phyloP scores from a whole-genome alignment of 2,329 filamentous ascomycete genomes.

The Rosellinia necatrix region DNA sequence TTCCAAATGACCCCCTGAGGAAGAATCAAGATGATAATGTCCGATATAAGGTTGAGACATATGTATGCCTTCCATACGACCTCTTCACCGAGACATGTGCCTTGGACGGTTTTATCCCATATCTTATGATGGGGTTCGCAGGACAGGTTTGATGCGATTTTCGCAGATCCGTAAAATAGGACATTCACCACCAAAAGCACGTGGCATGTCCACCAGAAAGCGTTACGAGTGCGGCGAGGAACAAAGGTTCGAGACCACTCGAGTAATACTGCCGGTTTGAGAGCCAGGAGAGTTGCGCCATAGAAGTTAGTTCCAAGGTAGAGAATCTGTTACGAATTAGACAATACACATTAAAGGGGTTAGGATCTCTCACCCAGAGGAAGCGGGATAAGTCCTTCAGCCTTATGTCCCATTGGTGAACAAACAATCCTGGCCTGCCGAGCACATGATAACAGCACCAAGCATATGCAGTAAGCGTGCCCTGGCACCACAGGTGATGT shows the following conservation, averaged over 20 bases:
- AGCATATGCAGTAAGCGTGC: constrained; percentile 6
- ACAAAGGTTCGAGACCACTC: constrained; percentile 47
- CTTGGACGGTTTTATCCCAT: constrained; percentile 35
- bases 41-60: constrained; percentile 34
- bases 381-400: constrained; percentile 1
- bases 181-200: background rate
- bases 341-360: too few relatives aligned
- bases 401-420: constrained; percentile 4
- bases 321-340: constrained; percentile 2
- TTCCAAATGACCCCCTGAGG: constrained; percentile 41
- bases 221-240: constrained; percentile 33
- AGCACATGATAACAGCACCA: background rate
- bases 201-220: constrained; percentile 34
- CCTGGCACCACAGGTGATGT: background rate
- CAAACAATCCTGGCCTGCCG: background rate
- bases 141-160: constrained; percentile 20
- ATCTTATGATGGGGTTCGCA: constrained; percentile 37
- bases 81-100: constrained; percentile 32
- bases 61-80: constrained; percentile 31
- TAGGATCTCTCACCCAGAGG: constrained; percentile 6
- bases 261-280: constrained; percentile 35
- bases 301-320: constrained; percentile 9
- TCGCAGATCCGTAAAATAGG: background rate
- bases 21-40: constrained; percentile 38
- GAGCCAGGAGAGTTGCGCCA: constrained; percentile 3